Percentiles rank a stretch among this genome's conserved stretches.
phyloP scores from a whole-genome alignment of 129 eudicot genomes.

The sunflower (Helianthus annuus) region DNA sequence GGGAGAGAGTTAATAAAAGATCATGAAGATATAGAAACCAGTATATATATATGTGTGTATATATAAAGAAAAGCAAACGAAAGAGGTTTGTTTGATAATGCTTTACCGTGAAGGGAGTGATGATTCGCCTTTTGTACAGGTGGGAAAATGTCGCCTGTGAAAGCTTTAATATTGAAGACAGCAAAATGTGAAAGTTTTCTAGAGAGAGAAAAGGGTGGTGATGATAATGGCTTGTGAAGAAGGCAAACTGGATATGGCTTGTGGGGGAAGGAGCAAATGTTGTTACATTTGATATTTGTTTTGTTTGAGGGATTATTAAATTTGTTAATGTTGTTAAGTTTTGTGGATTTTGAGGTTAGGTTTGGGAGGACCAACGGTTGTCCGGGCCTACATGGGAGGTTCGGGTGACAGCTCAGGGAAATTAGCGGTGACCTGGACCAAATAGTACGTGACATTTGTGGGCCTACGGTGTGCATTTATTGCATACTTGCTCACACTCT shows the following conservation, averaged over 20 bases:
- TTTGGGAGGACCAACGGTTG: slow-evolving; percentile 2
- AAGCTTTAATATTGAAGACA: neutral
- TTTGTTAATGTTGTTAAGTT: no score
- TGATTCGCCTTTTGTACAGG: slow-evolving; percentile 1
- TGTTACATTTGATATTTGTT: neutral
- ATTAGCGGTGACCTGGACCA: neutral
- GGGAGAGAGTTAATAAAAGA: neutral
- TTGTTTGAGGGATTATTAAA: neutral
- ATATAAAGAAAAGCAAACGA: neutral
- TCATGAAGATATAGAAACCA: neutral
- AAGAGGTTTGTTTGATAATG: neutral
- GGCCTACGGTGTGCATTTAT: neutral
- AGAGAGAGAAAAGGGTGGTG: neutral
- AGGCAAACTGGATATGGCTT: slow-evolving; percentile 3
- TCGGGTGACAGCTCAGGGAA: slow-evolving; percentile 3
- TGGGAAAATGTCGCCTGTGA: slow-evolving; percentile 9
- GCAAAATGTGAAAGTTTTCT: neutral
- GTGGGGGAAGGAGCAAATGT: neutral
- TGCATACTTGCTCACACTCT: neutral
- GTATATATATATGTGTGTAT: neutral
- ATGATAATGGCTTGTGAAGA: neutral
- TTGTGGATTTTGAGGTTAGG: neutral
- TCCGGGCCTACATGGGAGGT: neutral
- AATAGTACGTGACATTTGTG: neutral
- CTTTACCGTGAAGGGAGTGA: slow-evolving; percentile 10